Evolutionary conservation across 108 stramenopile genomes (phyloP).

Genomic region (Pseudonitzschia pungens): DNA sequence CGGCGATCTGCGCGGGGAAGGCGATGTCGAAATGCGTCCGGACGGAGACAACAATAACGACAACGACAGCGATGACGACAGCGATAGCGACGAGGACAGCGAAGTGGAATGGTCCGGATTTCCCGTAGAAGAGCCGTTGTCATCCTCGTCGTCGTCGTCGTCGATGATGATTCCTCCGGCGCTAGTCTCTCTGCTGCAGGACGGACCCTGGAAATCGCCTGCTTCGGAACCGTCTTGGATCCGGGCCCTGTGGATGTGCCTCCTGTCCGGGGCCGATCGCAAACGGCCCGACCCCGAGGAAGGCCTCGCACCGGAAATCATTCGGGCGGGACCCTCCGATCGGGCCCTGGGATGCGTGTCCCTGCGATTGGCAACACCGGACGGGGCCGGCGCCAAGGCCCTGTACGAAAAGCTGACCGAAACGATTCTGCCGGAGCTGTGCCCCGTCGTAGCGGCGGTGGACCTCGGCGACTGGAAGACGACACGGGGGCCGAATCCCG

Average conservation of each 20-base stretch:
- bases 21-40: neutral
- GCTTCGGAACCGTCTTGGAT: neutral
- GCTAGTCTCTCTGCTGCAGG: neutral
- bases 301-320: neutral
- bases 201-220: neutral
- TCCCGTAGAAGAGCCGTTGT: neutral
- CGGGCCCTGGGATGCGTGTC: slow-evolving; percentile 55
- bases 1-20: neutral
- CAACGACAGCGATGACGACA: neutral
- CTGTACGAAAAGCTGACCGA: slow-evolving; percentile 27
- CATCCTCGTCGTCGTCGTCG: neutral
- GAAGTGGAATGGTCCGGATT: neutral
- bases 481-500: neutral
- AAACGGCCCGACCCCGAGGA: neutral
- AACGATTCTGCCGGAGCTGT: slow-evolving; percentile 29
- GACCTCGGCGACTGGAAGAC: slow-evolving; percentile 8
- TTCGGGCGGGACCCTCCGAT: slow-evolving; percentile 10
- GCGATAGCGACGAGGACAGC: slow-evolving; percentile 1
- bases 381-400: slow-evolving; percentile 4
- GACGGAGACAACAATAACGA: neutral
- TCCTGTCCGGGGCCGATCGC: slow-evolving; percentile 32
- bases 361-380: slow-evolving; percentile 32
- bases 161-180: neutral
- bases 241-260: slow-evolving; percentile 22
- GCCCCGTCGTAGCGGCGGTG: slow-evolving; percentile 36